These are phyloP conservation scores for Corymbia calophylla DNA, from an alignment of 441 rosid genomes.

Conservation along the genomic window DNA sequence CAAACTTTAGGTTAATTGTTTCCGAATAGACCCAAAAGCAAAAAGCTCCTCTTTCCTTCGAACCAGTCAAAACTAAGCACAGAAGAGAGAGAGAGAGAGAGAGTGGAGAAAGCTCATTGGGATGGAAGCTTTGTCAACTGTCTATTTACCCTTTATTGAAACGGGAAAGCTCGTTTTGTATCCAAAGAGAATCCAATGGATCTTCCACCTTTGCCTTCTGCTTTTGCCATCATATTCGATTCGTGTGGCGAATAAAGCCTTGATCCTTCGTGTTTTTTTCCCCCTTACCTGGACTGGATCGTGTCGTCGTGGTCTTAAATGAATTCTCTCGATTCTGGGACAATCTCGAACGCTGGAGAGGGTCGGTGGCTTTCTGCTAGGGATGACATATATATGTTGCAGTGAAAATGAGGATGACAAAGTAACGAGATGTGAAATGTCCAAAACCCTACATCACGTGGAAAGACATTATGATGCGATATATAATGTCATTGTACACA, in stretches of 20 bases:
- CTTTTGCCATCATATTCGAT: not conserved
- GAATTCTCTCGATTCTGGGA: not conserved
- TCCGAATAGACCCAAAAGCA: not conserved
- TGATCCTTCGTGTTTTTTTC: not conserved
- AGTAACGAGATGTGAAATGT: not conserved
- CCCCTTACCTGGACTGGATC: not conserved
- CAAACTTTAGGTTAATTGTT: not conserved
- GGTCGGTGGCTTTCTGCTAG: not conserved
- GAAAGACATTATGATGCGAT: not conserved
- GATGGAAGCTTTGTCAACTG: not conserved
- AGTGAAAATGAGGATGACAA: not conserved
- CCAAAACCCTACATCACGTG: not conserved
- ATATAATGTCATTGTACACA: not conserved
- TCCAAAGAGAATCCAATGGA: not conserved
- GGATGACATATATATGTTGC: not conserved
- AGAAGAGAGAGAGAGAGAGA: not conserved
- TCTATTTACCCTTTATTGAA: not conserved
- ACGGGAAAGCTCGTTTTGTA: not conserved
- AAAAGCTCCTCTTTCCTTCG: not conserved
- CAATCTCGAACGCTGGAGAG: not conserved
- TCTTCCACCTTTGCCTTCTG: not conserved
- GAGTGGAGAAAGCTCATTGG: not conserved
- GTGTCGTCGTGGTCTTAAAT: not conserved
- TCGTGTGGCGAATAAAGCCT: not conserved
- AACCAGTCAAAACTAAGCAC: not conserved